Conservation (phyloP, 148 eudicot genomes). For the Diospyros kaki region DNA sequence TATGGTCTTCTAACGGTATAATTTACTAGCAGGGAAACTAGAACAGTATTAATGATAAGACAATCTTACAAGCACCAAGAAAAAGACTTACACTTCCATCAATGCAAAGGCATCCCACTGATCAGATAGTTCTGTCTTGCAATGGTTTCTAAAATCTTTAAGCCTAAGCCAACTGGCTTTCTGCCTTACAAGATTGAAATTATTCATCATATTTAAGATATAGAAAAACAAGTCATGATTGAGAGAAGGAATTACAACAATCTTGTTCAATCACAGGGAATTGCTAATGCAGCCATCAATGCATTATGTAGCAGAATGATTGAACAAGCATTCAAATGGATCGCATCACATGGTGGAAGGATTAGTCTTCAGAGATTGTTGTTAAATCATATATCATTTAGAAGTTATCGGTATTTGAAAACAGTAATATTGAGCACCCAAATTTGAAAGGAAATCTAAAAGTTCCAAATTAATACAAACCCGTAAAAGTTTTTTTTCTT, state of each 20-base stretch:
- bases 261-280: not conserved
- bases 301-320: not conserved
- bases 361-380: not conserved
- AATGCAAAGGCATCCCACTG: conserved; percentile 26
- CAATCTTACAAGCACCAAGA: conserved; percentile 23
- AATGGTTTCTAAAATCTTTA: conserved; percentile 51
- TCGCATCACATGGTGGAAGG: not conserved
- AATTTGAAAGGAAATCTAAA: not conserved
- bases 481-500: no score
- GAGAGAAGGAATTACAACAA: not conserved
- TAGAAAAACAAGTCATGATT: not conserved
- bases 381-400: not conserved
- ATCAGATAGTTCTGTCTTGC: conserved; percentile 47
- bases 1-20: not conserved
- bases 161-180: conserved; percentile 41
- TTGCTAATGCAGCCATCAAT: not conserved
- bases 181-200: conserved; percentile 32
- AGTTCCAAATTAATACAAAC: not conserved
- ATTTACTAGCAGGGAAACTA: not conserved
- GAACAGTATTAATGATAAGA: not conserved
- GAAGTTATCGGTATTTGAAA: not conserved
- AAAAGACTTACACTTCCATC: conserved; percentile 25
- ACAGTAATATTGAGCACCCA: not conserved
- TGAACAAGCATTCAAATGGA: not conserved
- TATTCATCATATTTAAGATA: not conserved